These are phyloP conservation scores for Cerrena zonata DNA, from an alignment of 1,284 basidiomycete species.

Conservation along the genomic window DNA sequence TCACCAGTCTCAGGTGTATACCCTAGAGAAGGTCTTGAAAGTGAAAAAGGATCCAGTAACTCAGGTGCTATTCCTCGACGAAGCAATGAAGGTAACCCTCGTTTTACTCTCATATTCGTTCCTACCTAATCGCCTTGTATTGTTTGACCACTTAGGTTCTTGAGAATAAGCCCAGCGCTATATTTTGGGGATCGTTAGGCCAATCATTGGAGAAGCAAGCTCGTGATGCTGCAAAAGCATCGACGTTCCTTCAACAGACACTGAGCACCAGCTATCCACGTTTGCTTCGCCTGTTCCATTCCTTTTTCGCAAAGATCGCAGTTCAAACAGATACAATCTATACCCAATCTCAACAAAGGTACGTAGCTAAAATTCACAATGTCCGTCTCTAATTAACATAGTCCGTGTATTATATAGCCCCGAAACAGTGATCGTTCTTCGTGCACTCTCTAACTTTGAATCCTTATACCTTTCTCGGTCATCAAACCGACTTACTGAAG, in stretches of 20 bases:
- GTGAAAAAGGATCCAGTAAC: conserved; percentile 80
- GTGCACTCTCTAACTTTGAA: conserved; percentile 79
- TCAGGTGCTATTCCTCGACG: conserved; percentile 80
- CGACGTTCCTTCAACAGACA: conserved; percentile 81
- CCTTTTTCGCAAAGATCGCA: conserved; percentile 90
- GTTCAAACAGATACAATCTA: conserved; percentile 93
- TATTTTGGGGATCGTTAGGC: conserved; percentile 85
- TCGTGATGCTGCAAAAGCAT: conserved; percentile 72
- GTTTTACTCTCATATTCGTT: background rate
- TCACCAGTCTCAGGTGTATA: conserved; percentile 64
- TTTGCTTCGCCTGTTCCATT: conserved; percentile 85
- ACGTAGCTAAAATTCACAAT: conserved; percentile 10
- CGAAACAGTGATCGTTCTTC: conserved; percentile 83
- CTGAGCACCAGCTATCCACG: conserved; percentile 80
- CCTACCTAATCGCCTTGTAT: background rate
- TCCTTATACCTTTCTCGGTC: conserved; percentile 80
- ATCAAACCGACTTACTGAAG: conserved; percentile 74
- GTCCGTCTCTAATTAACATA: too few species aligned
- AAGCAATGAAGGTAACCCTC: conserved; percentile 73
- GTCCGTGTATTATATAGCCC: too few species aligned
- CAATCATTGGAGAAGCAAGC: conserved; percentile 76
- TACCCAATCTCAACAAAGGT: conserved; percentile 79
- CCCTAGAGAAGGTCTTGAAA: conserved; percentile 86
- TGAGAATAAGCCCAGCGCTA: conserved; percentile 84
- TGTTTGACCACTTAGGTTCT: conserved; percentile 44